Evolutionary conservation across 2,329 filamentous ascomycete genomes (phyloP).

Genomic region (Didymella exigua): DNA sequence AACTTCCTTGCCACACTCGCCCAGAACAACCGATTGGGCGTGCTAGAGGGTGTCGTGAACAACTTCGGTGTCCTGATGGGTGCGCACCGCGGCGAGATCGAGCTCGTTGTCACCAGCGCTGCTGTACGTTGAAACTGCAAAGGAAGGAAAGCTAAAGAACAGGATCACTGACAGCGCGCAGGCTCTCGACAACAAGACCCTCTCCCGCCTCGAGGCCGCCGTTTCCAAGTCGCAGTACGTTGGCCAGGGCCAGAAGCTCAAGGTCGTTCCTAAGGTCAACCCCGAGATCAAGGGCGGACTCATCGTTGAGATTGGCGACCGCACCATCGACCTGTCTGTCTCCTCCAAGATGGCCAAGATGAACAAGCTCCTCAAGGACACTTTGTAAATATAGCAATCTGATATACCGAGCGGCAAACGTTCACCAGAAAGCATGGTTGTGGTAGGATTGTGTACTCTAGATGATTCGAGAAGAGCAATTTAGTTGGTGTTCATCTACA

Average conservation of each 20-base stretch:
- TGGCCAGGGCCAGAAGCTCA: constrained; percentile 93
- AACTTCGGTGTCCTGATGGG: constrained; percentile 90
- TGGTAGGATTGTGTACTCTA: constrained; percentile 44
- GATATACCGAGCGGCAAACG: constrained; percentile 18
- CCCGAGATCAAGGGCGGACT: constrained; percentile 92
- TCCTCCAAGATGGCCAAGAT: constrained; percentile 94
- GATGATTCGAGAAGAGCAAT: constrained; percentile 37
- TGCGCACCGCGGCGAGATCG: constrained; percentile 88
- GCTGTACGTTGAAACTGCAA: constrained; percentile 64
- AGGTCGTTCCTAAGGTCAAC: constrained; percentile 95
- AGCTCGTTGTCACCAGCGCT: constrained; percentile 89
- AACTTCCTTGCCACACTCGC: constrained; percentile 91
- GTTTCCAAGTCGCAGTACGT: constrained; percentile 89
- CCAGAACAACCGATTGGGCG: constrained; percentile 91
- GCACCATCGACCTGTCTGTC: constrained; percentile 96
- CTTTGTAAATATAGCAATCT: constrained; percentile 74
- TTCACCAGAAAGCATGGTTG: constrained; percentile 19
- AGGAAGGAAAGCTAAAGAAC: not conserved
- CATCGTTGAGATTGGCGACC: constrained; percentile 94
- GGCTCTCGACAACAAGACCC: constrained; percentile 85
- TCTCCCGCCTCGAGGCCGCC: constrained; percentile 83
- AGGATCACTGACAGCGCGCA: constrained; percentile 47
- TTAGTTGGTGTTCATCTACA: constrained; percentile 22
- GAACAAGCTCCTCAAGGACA: constrained; percentile 98
- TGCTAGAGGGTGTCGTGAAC: constrained; percentile 79